These are phyloP conservation scores for Canavalia gladiata DNA, from an alignment of 306 rosid species.

Conservation along the genomic window DNA sequence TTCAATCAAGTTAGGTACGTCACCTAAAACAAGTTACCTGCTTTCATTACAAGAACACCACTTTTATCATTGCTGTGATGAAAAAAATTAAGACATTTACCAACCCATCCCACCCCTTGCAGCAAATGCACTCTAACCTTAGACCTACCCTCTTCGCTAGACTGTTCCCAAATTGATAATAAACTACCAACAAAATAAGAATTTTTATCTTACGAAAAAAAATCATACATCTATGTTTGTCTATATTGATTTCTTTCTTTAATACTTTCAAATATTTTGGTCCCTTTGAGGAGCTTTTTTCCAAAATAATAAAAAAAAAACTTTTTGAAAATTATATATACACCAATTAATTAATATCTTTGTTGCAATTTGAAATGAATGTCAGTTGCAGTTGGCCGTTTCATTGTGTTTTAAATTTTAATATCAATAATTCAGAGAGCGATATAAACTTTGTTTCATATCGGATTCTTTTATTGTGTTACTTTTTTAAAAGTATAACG, in stretches of 20 bases:
- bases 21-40: constrained; percentile 37
- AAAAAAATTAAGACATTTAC: constrained; percentile 44
- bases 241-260: neutral
- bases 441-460: constrained; percentile 29
- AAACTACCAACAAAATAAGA: constrained; percentile 3
- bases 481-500: neutral
- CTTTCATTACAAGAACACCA: neutral
- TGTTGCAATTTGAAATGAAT: constrained; percentile 9
- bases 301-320: constrained; percentile 19
- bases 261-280: constrained; percentile 14
- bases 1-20: constrained; percentile 45
- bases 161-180: neutral
- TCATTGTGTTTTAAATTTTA: neutral
- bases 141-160: constrained; percentile 21
- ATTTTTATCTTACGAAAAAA: neutral
- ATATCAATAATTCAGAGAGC: neutral
- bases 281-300: constrained; percentile 37
- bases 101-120: constrained; percentile 30
- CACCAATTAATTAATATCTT: neutral
- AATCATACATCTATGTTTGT: neutral
- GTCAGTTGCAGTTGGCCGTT: constrained; percentile 9
- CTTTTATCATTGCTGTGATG: constrained; percentile 44
- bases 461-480: neutral
- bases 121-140: constrained; percentile 33
- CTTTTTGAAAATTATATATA: neutral